phyloP scores from a whole-genome alignment of 176 grass and related monocot genomes.

The Coix lacrymajobi region DNA sequence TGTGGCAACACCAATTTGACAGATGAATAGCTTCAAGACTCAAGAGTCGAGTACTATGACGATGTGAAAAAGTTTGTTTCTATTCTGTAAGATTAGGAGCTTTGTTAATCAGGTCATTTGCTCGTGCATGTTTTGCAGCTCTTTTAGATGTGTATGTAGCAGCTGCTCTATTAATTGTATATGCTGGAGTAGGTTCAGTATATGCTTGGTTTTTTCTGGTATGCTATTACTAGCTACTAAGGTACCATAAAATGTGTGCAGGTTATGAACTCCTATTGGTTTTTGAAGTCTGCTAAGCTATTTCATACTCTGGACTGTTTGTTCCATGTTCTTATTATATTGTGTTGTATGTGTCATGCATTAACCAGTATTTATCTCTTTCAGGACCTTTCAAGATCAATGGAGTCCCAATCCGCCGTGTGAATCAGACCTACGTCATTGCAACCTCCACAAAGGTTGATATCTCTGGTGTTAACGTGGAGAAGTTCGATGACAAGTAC shows the following conservation, averaged over 20 bases:
- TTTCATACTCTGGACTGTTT: background rate
- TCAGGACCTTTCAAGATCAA: slow-evolving; percentile 96
- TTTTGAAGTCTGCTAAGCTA: background rate
- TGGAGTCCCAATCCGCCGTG: slow-evolving; percentile 78
- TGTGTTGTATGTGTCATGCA: background rate
- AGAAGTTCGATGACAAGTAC: slow-evolving; percentile 84
- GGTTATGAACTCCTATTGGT: background rate
- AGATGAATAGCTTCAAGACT: background rate
- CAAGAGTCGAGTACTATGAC: background rate
- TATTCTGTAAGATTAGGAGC: background rate
- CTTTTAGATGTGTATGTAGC: background rate
- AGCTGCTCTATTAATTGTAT: background rate
- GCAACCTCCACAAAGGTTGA: slow-evolving; percentile 86
- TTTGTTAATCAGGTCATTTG: background rate
- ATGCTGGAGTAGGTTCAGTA: background rate
- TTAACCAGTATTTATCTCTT: background rate
- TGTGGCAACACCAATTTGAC: background rate
- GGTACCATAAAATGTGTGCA: background rate
- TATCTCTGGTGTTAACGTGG: slow-evolving; percentile 57
- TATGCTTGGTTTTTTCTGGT: background rate
- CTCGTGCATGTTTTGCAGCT: background rate
- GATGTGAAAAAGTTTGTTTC: background rate
- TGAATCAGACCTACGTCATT: slow-evolving; percentile 80
- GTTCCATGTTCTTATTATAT: background rate
- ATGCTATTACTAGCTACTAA: background rate